Conservation (phyloP, 83 land plant genomes). For the Picea abies region DNA sequence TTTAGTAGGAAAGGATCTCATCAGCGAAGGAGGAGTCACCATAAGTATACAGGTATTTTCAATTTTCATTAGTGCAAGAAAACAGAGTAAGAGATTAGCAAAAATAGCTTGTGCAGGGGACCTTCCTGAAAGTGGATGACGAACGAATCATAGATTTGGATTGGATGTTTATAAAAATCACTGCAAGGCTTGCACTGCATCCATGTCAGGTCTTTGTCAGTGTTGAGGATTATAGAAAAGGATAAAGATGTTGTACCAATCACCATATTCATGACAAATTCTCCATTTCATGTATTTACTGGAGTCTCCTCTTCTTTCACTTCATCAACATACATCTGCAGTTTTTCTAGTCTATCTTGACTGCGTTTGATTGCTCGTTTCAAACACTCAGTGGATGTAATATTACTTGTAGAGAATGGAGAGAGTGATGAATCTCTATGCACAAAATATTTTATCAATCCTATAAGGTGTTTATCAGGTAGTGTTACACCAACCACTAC, state of each 20-base stretch:
- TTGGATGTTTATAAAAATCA: conserved; percentile 20
- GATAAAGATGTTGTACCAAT: conserved; percentile 27
- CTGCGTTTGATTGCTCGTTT: too few species aligned
- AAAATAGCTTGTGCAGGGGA: not conserved
- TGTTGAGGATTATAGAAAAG: conserved; percentile 26
- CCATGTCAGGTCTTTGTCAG: conserved; percentile 43
- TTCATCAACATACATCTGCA: too few species aligned
- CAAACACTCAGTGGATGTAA: too few species aligned
- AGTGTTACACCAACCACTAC: too few species aligned
- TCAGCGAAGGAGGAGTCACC: not conserved
- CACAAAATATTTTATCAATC: too few species aligned
- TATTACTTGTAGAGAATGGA: too few species aligned
- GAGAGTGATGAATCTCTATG: too few species aligned
- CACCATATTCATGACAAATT: conserved; percentile 12
- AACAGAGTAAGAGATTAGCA: conserved; percentile 9
- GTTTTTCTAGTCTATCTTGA: too few species aligned
- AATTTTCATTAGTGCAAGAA: not conserved
- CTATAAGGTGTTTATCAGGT: too few species aligned
- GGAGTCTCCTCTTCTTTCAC: not conserved
- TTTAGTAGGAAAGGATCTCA: conserved; percentile 7
- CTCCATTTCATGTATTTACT: not conserved
- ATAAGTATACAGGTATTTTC: conserved; percentile 4
- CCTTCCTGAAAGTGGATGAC: conserved; percentile 9
- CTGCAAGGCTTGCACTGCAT: conserved; percentile 24
- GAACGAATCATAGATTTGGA: conserved; percentile 19